phyloP scores from a whole-genome alignment of 2,329 filamentous ascomycete genomes.

The Escovopsis sp. region DNA sequence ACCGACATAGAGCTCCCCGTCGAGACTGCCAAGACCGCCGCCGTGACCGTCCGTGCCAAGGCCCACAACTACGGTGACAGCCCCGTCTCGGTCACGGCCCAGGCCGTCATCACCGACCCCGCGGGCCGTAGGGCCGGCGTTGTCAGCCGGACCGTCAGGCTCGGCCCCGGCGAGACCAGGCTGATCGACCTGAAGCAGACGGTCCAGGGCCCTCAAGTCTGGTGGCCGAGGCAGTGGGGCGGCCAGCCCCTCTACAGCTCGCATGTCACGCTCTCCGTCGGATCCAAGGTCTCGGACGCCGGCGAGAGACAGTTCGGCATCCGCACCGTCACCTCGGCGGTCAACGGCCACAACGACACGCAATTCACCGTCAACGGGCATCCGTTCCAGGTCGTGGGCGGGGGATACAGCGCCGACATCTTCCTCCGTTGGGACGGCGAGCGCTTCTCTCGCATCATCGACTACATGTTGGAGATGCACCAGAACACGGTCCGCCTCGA shows the following conservation, averaged over 20 bases:
- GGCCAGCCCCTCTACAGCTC: conserved; percentile 35
- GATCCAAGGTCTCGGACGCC: conserved; percentile 15
- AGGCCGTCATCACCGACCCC: conserved; percentile 21
- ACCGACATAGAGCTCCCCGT: conserved; percentile 22
- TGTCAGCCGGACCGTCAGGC: conserved; percentile 18
- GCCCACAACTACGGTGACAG: conserved; percentile 26
- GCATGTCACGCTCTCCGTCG: conserved; percentile 16
- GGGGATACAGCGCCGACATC: conserved; percentile 45
- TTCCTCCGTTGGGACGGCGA: conserved; percentile 41
- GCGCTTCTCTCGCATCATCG: conserved; percentile 33
- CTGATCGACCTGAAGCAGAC: conserved; percentile 20
- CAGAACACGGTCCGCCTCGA: conserved; percentile 50
- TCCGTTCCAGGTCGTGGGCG: conserved; percentile 46
- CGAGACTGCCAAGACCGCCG: conserved; percentile 12
- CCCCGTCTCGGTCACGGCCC: conserved; percentile 22
- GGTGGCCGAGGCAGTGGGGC: conserved; percentile 50
- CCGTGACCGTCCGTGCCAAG: conserved; percentile 23
- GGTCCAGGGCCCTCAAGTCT: conserved; percentile 33
- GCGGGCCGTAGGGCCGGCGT: conserved; percentile 10
- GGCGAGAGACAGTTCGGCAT: conserved; percentile 15
- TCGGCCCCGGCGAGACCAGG: conserved; percentile 23
- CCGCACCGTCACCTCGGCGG: conserved; percentile 28
- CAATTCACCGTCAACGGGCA: conserved; percentile 40
- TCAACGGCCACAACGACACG: conserved; percentile 40
- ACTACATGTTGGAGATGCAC: conserved; percentile 44